Base-by-base conservation (phyloP, 306 rosid species). In the Sindora glabra region DNA sequence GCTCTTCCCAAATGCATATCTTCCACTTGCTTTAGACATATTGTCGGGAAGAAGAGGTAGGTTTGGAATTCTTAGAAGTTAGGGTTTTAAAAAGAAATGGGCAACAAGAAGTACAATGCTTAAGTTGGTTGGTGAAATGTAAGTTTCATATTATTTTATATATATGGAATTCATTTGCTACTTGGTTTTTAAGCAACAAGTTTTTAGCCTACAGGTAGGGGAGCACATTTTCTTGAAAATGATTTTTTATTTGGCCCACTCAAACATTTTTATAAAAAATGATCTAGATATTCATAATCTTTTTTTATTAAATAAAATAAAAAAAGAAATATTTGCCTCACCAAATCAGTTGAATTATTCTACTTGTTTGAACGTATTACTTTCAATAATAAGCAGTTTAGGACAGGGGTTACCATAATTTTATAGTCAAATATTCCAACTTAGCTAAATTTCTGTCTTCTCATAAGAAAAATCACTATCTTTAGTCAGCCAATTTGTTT, bases 171-270 rank as follows among this genome's bases (percentile, higher is more conserved):
- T 22, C 70, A 49, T 63, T 74, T 76, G 29, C 82, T 72, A 61
- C 88, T 88, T 92, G 37, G 48, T 70, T 77, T 74, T 69, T 45
- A 92, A 88, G 96, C 88, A 85, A 91, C 65, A 71, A 70, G n/a
- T 65, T 55, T 45, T 64, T 37, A 36, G 56, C 24, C 39, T 4
- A 15, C 34, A 39, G 42, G 21, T 75, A 51, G 16, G 51, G 70
- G 18, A 37, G 11, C 27, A 24, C 52, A 36, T 11, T 50, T 47
- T 41, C 9, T 73, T 59, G 47, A 59, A 56, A 62, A 50, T 8
- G 48, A 67, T 45, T 49, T 1, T 53, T 23, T 59, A 8, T 14
- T 51, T 64, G 63, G 46, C 39, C 75, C 76, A 40, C 27, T 11
- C 10, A 27, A 21, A 37, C n/a, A 22, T 68, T n/a, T 16, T 13